Evolutionary conservation across 768 basidiomycete species (phyloP), one percentile per base, ranked within the genome.

Genomic region (Lactarius pseudohatsudake): DNA sequence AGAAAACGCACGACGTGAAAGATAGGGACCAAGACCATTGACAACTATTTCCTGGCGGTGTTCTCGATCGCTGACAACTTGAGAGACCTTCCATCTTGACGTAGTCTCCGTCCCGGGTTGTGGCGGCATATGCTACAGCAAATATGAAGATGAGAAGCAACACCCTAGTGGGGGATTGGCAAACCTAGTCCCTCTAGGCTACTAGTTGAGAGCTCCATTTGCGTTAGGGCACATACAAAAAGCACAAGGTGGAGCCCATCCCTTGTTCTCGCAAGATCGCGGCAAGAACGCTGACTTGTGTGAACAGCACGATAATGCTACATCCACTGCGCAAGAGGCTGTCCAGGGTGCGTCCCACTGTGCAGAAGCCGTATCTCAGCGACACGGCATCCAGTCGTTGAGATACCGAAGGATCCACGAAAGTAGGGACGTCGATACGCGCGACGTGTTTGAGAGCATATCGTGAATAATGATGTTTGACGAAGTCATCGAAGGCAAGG

Each of bases 21-120:
- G 74, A 71, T 84, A 85, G 38, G 79, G 79, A 70, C 79, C 77
- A 62, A 92, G 78, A 45, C 85, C 85, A 9, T 86, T 84, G 1
- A 90, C 88, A 8, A 91, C 86, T 43, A 92, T 77, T 74, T 93
- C 91, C 70, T 92, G 86, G 22, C 90, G 83, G 71, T 92, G 88
- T 22, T 72, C 67, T n/a, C 78, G 74, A 57, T 85, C 76, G 70
- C 77, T 79, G 5, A 89, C 84, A n/a, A n/a, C n/a, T n/a, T n/a
- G n/a, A n/a, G 76, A 26, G 28, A 28, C 91, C 91, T 72, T 88
- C 81, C 75, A 85, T 82, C 26, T 80, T 80, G 56, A 91, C 75
- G 64, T 84, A 92, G 65, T 90, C 83, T 0, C 78, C 64, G 73
- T 90, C 78, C 61, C 77, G 85, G 26, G 26, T 26, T 26, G 26